Conservation (phyloP, 164 flowering plant genomes). For the Santalum album region DNA sequence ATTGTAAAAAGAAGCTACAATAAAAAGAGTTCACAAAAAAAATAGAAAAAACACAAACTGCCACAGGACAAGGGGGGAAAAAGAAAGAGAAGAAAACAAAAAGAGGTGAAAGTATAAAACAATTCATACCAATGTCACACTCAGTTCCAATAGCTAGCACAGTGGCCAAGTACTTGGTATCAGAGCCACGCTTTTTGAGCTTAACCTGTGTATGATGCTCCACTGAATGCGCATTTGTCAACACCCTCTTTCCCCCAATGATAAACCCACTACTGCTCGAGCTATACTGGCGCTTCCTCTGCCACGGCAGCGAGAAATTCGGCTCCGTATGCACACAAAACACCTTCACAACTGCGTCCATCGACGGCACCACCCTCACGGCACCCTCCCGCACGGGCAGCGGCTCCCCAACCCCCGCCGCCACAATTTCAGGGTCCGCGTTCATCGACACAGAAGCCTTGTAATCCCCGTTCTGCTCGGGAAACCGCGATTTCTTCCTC, state of each 20-base stretch:
- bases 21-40: too few relatives aligned
- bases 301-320: slow-evolving; percentile 97
- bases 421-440: not conserved
- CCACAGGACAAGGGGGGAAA: too few relatives aligned
- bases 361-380: slow-evolving; percentile 57
- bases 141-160: slow-evolving; percentile 96
- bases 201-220: slow-evolving; percentile 97
- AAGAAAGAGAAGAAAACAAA: too few relatives aligned
- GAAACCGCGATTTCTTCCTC: slow-evolving; percentile 7
- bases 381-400: slow-evolving; percentile 17
- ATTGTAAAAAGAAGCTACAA: too few relatives aligned
- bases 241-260: slow-evolving; percentile 67
- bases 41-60: too few relatives aligned
- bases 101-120: too few relatives aligned
- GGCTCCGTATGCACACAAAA: slow-evolving; percentile 96
- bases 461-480: slow-evolving; percentile 12
- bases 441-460: not conserved
- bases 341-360: slow-evolving; percentile 98
- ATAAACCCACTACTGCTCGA: slow-evolving; percentile 93
- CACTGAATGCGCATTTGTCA: slow-evolving; percentile 97
- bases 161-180: slow-evolving; percentile 84
- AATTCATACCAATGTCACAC: slow-evolving; percentile 72
- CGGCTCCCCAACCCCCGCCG: not conserved
- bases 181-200: slow-evolving; percentile 94
- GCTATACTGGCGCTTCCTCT: slow-evolving; percentile 88